Conservation (phyloP, 1,139 yeast species). For the Suhomyces taliae region DNA sequence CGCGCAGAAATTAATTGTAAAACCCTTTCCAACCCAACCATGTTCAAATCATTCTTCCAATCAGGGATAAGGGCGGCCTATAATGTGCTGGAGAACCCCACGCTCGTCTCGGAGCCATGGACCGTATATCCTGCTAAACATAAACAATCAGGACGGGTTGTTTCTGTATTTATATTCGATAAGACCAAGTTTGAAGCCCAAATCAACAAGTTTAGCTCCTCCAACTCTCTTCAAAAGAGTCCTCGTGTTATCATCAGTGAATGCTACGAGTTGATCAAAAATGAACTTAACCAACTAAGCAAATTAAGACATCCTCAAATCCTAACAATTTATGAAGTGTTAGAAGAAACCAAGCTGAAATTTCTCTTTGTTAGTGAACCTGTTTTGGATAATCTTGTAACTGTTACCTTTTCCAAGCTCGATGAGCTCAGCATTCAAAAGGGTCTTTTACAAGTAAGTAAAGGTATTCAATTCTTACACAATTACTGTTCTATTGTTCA, state of each 20-base stretch:
- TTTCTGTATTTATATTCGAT: constrained; percentile 85
- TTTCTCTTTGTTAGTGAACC: constrained; percentile 85
- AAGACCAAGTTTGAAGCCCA: constrained; percentile 70
- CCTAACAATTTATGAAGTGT: constrained; percentile 76
- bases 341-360: constrained; percentile 81
- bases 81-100: constrained; percentile 69
- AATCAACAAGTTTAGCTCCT: constrained; percentile 53
- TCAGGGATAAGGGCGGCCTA: constrained; percentile 75
- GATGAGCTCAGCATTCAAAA: constrained; percentile 80
- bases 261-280: constrained; percentile 41
- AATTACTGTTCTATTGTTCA: constrained; percentile 74
- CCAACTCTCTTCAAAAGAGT: constrained; percentile 37
- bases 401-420: constrained; percentile 41
- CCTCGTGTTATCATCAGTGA: constrained; percentile 41
- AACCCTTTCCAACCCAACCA: constrained; percentile 7
- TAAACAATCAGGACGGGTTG: constrained; percentile 55
- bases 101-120: constrained; percentile 85
- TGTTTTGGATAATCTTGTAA: constrained; percentile 58
- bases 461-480: constrained; percentile 81
- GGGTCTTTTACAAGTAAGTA: constrained; percentile 77
- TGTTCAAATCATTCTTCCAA: constrained; percentile 47
- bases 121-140: constrained; percentile 78
- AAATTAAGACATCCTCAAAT: constrained; percentile 88
- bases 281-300: constrained; percentile 66
- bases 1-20: background rate